Evolutionary conservation across 441 rosid species (phyloP).

Genomic region (Gossypium schwendimanii): DNA sequence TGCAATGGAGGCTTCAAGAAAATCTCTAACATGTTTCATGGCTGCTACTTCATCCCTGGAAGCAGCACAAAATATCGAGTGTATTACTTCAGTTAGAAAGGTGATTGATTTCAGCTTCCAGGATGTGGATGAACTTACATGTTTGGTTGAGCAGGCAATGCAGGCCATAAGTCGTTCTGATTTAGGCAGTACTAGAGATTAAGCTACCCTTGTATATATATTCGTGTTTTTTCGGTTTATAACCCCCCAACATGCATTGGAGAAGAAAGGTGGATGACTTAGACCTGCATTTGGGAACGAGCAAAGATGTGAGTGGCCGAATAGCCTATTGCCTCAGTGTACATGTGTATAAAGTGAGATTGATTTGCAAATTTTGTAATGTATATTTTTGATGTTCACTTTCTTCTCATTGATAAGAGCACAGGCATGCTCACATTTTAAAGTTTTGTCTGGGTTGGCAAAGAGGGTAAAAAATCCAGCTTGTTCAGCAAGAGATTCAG

Average conservation of each 20-base stretch:
- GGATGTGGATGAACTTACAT: conserved; percentile 56
- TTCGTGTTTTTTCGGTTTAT: conserved; percentile 12
- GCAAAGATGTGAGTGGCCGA: conserved; percentile 13
- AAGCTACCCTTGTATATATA: conserved; percentile 24
- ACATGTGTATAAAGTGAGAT: conserved; percentile 48
- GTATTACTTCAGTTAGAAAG: conserved; percentile 43
- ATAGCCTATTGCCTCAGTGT: conserved; percentile 26
- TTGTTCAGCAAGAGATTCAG: conserved; percentile 16
- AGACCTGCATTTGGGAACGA: conserved; percentile 29
- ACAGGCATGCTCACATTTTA: conserved; percentile 15
- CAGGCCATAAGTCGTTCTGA: conserved; percentile 39
- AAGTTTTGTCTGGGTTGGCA: conserved; percentile 19
- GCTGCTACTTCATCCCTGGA: conserved; percentile 38
- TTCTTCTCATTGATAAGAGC: conserved; percentile 23
- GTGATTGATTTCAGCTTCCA: conserved; percentile 75
- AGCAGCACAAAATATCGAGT: conserved; percentile 38
- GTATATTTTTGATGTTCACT: conserved; percentile 22
- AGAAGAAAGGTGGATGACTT: conserved; percentile 19
- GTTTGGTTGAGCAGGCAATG: conserved; percentile 51
- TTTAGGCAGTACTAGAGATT: conserved; percentile 29
- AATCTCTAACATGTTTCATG: conserved; percentile 48
- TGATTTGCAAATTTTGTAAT: conserved; percentile 33
- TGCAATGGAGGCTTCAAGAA: conserved; percentile 78
- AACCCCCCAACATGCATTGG: conserved; percentile 12
- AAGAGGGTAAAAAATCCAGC: conserved; percentile 13